Base-by-base conservation (phyloP, 768 basidiomycete genomes). In the Suillus subaureus region DNA sequence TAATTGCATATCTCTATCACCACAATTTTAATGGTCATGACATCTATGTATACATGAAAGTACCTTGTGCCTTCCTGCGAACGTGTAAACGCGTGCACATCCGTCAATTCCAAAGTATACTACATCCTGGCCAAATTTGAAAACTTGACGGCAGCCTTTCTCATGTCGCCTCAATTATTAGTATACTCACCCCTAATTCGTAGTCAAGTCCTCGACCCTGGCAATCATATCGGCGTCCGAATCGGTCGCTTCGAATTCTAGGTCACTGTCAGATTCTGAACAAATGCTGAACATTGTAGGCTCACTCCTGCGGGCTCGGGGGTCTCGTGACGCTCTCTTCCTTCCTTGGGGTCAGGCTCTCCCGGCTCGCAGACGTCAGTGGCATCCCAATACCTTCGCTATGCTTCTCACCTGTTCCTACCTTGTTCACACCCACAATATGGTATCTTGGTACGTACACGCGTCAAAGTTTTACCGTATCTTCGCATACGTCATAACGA, bases 141-240 rank as follows among this genome's bases (percentile, higher is more conserved):
- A 54, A 31, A 28, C 52, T 54, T 54, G 28, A 54, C 52, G 9
- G 52, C 52, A 54, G 52, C 52, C 16, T 54, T 54, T 54, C 52
- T 54, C 52, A 54, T 54, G 52, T 54, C 52, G 7, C 8, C 16
- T 28, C 51, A 28, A 15, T 21, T 31, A 18, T 28, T 31, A 15
- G 4, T 26, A 51, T 51, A 18, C 28, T 54, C 52, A 31, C 28
- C 52, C 28, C 52, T 54, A 54, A 54, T 54, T 2, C 52, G 16
- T 54, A 54, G 52, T 54, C 52, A 54, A 54, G 51, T 18, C 16
- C 28, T 52, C 51, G 49, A 52, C 51, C 52, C 52, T 54, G 52
- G 52, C 52, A 33, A 54, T 33, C 28, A 31, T 31, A 31, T 54
- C 52, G 28, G 51, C 16, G 28, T 31, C 51, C 15, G 26, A 16